Evolutionary conservation across 129 eudicot species (phyloP).

Genomic region (Artemisia argyi): DNA sequence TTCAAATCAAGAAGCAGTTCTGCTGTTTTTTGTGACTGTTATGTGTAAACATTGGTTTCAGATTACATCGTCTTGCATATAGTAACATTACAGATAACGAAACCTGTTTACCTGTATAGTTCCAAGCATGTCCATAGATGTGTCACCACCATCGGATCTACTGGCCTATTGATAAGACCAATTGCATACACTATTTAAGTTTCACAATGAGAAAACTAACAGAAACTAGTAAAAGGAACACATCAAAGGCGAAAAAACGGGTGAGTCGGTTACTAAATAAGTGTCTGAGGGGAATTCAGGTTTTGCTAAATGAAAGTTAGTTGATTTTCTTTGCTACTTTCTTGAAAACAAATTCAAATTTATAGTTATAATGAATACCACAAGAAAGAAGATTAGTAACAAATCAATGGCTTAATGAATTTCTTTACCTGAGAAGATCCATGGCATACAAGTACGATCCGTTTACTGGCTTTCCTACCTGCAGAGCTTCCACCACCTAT

Average conservation of each 20-base stretch:
- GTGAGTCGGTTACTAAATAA: too few species aligned
- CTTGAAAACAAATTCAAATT: background rate
- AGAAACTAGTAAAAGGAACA: background rate
- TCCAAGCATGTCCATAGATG: slow-evolving; percentile 90
- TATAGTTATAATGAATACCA: background rate
- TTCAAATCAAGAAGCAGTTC: slow-evolving; percentile 95
- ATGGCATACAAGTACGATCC: slow-evolving; percentile 81
- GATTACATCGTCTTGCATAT: slow-evolving; percentile 7
- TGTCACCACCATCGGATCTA: slow-evolving; percentile 42
- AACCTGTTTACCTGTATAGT: slow-evolving; percentile 64
- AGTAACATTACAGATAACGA: background rate
- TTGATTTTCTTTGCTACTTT: background rate
- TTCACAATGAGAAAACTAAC: slow-evolving; percentile 13
- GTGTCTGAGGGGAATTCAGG: too few species aligned
- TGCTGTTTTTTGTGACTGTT: slow-evolving; percentile 94
- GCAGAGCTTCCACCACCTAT: slow-evolving; percentile 71
- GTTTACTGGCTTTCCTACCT: slow-evolving; percentile 75
- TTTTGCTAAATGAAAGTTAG: background rate
- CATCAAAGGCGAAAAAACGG: too few species aligned
- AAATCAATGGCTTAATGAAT: slow-evolving; percentile 25
- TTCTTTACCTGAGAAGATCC: slow-evolving; percentile 54
- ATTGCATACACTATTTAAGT: background rate
- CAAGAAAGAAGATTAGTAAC: background rate
- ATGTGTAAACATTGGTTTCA: slow-evolving; percentile 2
- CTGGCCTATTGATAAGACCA: slow-evolving; percentile 45